Evolutionary conservation across 768 basidiomycete genomes (phyloP), one percentile per base, ranked within the genome.

Genomic region (Lactifluus echinatus): DNA sequence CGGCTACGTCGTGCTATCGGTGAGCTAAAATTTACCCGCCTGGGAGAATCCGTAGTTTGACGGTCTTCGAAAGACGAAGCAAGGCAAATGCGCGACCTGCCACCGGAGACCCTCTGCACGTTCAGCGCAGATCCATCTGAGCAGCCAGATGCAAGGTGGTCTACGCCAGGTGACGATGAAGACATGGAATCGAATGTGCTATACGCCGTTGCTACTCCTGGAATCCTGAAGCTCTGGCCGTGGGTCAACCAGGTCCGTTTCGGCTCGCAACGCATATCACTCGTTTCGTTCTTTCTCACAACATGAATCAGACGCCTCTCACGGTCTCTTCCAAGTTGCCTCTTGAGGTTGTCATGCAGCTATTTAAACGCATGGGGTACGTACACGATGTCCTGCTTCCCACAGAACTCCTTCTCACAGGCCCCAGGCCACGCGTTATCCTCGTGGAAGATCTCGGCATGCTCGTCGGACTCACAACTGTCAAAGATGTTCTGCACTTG

Each of bases 341-440:
- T 0, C 75, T 99, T 42, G 96, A 99, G 70, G 93, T 97, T 53
- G 92, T 94, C 8, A 92, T 96, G 88, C 93, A 99, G 67, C 73
- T 99, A 26, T 99, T 98, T 77, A 91, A 95, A 68, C 81, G 92
- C 45, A 90, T 99, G 87, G 96, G 96, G 96, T 96, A 66, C 64
- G 91, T 77, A 50, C 47, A 28, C 26, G 31, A 34, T 29, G 26
- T 52, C 19, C 17, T n/a, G 31, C 43, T 24, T 42, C 60, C 17
- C 26, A 44, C 37, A 34, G 55, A 29, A 29, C 31, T 17, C 10
- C n/a, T 36, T 49, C 23, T 26, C 36, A 62, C 43, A 42, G 49
- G n/a, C 36, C 56, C 4, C 61, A 98, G 95, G 8, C 96, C 96
- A 0, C 87, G 94, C 26, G 89, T 95, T n/a, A 95, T 99, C 55